Evolutionary conservation across 108 stramenopile genomes (phyloP), one percentile per base, ranked within the genome.

Genomic region (Pseudonitzschia multiseries): DNA sequence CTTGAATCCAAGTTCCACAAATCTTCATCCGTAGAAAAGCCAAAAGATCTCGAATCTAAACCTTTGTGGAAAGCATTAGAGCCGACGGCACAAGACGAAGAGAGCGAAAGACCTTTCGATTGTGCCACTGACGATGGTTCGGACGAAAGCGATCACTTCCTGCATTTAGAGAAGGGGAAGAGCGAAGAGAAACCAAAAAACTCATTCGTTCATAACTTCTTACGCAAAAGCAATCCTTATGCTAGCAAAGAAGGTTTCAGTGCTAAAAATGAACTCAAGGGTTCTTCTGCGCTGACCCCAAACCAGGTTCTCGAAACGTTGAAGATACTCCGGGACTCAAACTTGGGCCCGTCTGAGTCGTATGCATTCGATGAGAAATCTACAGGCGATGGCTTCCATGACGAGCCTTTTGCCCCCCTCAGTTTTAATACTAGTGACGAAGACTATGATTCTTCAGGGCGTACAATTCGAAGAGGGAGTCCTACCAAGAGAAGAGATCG

Each of bases 401-500:
- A 67, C 66, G 66, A 67, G 28, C 42, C 66, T 22, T 48, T 67
- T 44, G 14, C 66, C 8, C 36, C 66, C 8, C 26, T 67, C 8
- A 28, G 15, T 2, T 67, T 46, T 6, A 36, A 44, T 10, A 0
- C 44, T 50, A 44, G 24, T 50, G 44, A 67, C 22, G 43, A 44
- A 9, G 12, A 21, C 46, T 26, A 26, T 48, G 66, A 27, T 22
- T 22, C 4, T 17, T 14, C 33, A 40, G 8, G 29, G 40, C 29
- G n/a, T 41, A 3, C 46, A 21, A 67, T 67, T 22, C 42, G 24
- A 18, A 31, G 44, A 9, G 61, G 4, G 15, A 62, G 32, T 20
- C 61, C 32, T 20, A 31, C 9, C 3, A 59, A 31, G n/a, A 62
- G 31, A 20, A 31, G 40, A 40, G 15, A 42, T 9, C 14, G 29